Conservation (phyloP, 495 filamentous ascomycete species). For the Penicillium mononematosum region DNA sequence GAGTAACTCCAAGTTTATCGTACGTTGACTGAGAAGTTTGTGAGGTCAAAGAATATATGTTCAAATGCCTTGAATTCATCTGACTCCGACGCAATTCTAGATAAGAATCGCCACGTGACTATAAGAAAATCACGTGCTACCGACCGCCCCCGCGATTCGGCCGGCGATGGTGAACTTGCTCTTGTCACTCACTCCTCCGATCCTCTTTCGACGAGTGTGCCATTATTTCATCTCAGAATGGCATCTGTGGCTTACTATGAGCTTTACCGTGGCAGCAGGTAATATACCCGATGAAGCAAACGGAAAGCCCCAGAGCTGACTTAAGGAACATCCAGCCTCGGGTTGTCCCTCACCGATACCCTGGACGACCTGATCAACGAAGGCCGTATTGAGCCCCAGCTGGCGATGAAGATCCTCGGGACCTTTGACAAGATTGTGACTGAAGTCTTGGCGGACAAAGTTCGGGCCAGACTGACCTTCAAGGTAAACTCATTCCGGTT, state of each 20-base stretch:
- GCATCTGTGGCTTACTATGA: constrained; percentile 69
- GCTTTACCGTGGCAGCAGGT: constrained; percentile 97
- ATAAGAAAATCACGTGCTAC: neutral
- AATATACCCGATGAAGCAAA: constrained; percentile 23
- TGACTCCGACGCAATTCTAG: constrained; percentile 1
- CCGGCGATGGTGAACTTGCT: constrained; percentile 8
- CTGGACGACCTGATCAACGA: constrained; percentile 94
- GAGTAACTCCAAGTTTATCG: neutral
- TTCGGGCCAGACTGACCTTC: constrained; percentile 87
- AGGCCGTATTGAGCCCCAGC: constrained; percentile 91
- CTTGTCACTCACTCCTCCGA: constrained; percentile 21
- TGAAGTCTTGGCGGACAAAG: constrained; percentile 83
- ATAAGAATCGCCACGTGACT: constrained; percentile 2
- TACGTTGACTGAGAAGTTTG: neutral
- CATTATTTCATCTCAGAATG: constrained; percentile 7
- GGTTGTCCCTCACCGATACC: constrained; percentile 86
- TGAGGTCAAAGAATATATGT: neutral
- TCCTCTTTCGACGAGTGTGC: constrained; percentile 8
- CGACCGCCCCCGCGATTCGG: constrained; percentile 11
- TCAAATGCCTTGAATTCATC: neutral
- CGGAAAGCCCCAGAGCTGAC: neutral
- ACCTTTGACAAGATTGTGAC: constrained; percentile 91
- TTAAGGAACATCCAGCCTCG: constrained; percentile 62
- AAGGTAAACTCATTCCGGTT: constrained; percentile 68
- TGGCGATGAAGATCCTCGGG: constrained; percentile 94